A percentile compares a stretch with the other conserved stretches of the same genome.
phyloP scores from a whole-genome alignment of 768 basidiomycete genomes.

The Boletellus sp. region DNA sequence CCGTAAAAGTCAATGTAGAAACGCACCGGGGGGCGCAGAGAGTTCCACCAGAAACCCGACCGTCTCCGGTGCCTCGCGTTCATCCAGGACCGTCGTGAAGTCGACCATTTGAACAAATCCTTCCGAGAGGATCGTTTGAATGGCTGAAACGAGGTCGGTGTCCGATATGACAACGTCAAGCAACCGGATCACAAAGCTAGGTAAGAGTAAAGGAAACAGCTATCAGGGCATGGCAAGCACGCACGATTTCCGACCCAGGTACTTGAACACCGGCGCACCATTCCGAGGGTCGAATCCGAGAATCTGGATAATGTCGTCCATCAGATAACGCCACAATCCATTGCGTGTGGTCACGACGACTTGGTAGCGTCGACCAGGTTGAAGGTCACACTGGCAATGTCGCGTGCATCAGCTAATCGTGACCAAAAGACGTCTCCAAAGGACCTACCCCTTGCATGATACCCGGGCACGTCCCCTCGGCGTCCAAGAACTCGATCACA shows the following conservation, averaged over 20 bases:
- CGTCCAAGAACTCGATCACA: slow-evolving; percentile 6
- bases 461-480: background rate
- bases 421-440: no score
- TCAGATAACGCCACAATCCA: background rate
- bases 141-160: background rate
- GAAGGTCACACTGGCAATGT: no score
- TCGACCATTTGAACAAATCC: background rate
- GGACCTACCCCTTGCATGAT: slow-evolving; percentile 5
- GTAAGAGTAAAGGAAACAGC: background rate
- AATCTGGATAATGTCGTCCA: background rate
- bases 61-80: background rate
- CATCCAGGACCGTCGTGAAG: background rate
- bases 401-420: no score
- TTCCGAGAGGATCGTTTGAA: background rate
- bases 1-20: no score
- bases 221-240: background rate
- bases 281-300: background rate
- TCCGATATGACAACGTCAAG: background rate
- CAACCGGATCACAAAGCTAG: background rate
- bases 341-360: background rate
- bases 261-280: background rate
- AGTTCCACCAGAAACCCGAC: background rate
- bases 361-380: no score
- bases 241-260: background rate
- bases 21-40: background rate